Evolutionary conservation across 805 yeast genomes (phyloP).

Genomic region (Scheffersomyces spartinae): DNA sequence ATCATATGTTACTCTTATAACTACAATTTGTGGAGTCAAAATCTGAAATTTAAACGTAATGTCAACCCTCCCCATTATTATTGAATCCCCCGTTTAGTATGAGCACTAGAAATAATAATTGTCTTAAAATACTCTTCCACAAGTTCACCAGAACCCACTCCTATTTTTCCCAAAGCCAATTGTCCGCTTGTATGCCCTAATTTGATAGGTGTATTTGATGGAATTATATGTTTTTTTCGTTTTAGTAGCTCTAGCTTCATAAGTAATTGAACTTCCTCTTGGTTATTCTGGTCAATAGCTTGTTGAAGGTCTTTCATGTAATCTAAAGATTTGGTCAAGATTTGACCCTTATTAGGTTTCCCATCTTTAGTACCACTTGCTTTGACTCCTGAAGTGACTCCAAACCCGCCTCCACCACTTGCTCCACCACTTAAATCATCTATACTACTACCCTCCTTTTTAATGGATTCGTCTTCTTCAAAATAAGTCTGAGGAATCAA

Average conservation of each 20-base stretch:
- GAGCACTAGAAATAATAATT: too few species aligned
- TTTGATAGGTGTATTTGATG: slow-evolving; percentile 13
- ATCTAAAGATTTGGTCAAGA: slow-evolving; percentile 32
- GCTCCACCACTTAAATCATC: too few species aligned
- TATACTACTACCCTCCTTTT: too few species aligned
- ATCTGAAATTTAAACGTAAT: too few species aligned
- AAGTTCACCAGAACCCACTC: slow-evolving; percentile 34
- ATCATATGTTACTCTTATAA: too few species aligned
- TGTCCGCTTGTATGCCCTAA: slow-evolving; percentile 32
- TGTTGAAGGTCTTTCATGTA: slow-evolving; percentile 29
- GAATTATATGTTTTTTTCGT: slow-evolving; percentile 10
- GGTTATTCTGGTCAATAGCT: slow-evolving; percentile 29
- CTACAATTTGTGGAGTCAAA: too few species aligned
- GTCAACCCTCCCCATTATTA: too few species aligned
- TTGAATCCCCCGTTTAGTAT: too few species aligned
- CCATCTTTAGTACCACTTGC: slow-evolving; percentile 38
- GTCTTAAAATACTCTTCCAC: too few species aligned
- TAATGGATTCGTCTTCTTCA: slow-evolving; percentile 29
- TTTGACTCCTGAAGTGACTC: too few species aligned
- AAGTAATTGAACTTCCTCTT: slow-evolving; percentile 27
- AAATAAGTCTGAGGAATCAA: slow-evolving; percentile 26
- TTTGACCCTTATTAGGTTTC: slow-evolving; percentile 36
- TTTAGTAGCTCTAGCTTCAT: slow-evolving; percentile 21
- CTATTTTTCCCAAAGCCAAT: slow-evolving; percentile 29
- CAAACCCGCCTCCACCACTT: too few species aligned